Evolutionary conservation across 495 filamentous ascomycete species (phyloP), one percentile per base, ranked within the genome.

Genomic region (Tuber aestivum): DNA sequence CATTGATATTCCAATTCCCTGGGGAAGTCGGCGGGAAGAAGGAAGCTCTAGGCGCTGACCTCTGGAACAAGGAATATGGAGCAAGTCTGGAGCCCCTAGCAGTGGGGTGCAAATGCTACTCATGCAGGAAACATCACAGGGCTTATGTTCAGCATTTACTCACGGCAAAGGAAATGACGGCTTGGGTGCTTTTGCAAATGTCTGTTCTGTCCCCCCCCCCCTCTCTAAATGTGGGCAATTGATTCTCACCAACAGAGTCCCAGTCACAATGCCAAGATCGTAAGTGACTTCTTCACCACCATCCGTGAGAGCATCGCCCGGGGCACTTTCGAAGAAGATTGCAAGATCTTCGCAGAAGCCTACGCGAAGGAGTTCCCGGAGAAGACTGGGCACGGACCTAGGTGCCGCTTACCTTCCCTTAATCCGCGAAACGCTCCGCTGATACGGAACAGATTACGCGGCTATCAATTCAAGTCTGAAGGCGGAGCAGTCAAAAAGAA

Each of bases 121-220:
- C 94, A 32, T 99, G 95, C 86, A 89, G 85, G 2, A 87, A 87
- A 20, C 96, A 99, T 83, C 93, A 97, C 84, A 86, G 89, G 9
- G 95, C 96, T 1, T 98, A 91, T 84, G 78, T 98, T 44, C 91
- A 93, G 75, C 96, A 99, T 82, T 87, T 99, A 8, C 87, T 99
- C 6, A 83, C 86, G 23, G 93, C 95, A 0, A 94, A 94, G 79
- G 95, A 99, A 83, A 97, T 99, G 96, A 90, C 97, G 3, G 95
- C 89, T 38, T 99, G 95, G 95, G 92, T 92, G 3, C 87, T 99
- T 21, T 85, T 99, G 40, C 94, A 97, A 83, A 87, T 97, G 78
- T 80, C 70, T 40, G 70, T 65, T 45, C 61, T 38, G 23, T n/a
- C 72, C 20, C 41, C 40, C 3, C 12, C 14, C 35, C 41, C 38